Percentiles rank a stretch among this genome's conserved stretches.
Evolutionary conservation across 345 rosid genomes (phyloP).

Genomic region (Xanthoceras sorbifolium): DNA sequence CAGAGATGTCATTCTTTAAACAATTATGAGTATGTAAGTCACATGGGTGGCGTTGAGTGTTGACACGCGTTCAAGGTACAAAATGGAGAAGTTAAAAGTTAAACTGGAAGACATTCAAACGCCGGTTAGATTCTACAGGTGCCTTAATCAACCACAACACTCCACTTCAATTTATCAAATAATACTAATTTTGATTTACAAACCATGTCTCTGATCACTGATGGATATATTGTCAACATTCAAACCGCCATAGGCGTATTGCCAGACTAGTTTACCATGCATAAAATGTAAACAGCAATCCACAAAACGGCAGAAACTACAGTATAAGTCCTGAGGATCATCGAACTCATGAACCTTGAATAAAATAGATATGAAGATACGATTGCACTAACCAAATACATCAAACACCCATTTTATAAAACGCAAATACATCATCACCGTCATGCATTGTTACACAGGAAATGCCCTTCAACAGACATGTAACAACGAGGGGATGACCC

Average conservation of each 20-base stretch:
- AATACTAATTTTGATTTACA: neutral
- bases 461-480: conserved; percentile 30
- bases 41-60: too few species aligned
- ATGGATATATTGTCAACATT: neutral
- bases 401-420: conserved; percentile 34
- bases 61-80: too few species aligned
- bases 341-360: conserved; percentile 16
- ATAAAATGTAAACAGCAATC: neutral
- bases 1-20: too few species aligned
- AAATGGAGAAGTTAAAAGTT: neutral
- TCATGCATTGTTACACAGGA: conserved; percentile 29
- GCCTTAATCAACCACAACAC: neutral
- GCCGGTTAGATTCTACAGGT: neutral
- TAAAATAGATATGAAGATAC: conserved; percentile 15
- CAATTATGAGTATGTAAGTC: too few species aligned
- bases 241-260: neutral
- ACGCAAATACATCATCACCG: conserved; percentile 33
- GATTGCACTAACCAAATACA: conserved; percentile 28
- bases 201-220: neutral
- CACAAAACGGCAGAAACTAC: neutral
- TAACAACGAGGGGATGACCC: conserved; percentile 30
- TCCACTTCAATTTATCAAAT: neutral
- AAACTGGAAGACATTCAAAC: neutral
- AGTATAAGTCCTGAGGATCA: neutral
- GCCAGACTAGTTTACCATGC: neutral